phyloP scores from a whole-genome alignment of 2,329 filamentous ascomycete genomes.

The Alternaria burnsii region DNA sequence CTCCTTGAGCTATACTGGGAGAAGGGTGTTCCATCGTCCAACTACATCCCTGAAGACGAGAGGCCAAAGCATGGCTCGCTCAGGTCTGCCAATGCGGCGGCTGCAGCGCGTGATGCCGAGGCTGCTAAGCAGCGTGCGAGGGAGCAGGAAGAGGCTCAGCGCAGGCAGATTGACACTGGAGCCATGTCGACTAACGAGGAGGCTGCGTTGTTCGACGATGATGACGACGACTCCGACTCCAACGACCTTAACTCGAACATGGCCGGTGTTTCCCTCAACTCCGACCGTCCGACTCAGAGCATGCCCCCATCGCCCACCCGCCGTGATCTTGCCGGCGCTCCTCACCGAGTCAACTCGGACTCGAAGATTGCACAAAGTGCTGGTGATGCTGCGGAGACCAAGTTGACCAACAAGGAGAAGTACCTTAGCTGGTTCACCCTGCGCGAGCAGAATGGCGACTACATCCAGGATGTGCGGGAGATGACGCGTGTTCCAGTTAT shows the following conservation, averaged over 20 bases:
- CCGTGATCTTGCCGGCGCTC: constrained; percentile 71
- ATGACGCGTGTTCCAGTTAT: constrained; percentile 98
- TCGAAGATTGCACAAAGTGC: constrained; percentile 80
- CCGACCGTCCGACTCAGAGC: constrained; percentile 90
- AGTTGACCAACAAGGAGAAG: constrained; percentile 93
- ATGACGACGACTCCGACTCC: constrained; percentile 82
- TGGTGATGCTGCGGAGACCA: constrained; percentile 76
- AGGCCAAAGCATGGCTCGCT: constrained; percentile 83
- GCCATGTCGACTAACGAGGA: constrained; percentile 93
- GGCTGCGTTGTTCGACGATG: constrained; percentile 94
- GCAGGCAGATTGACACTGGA: constrained; percentile 92
- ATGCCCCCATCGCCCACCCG: constrained; percentile 90
- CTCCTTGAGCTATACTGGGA: constrained; percentile 98
- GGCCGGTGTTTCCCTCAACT: constrained; percentile 84
- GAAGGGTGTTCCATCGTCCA: constrained; percentile 96
- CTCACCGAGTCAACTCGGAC: constrained; percentile 91
- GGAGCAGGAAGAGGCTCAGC: constrained; percentile 88
- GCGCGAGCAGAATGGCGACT: constrained; percentile 90
- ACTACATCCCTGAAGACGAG: constrained; percentile 96
- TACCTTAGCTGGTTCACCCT: constrained; percentile 90
- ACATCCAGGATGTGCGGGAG: constrained; percentile 97
- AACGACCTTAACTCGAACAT: constrained; percentile 91
- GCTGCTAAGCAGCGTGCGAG: constrained; percentile 81
- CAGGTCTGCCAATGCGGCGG: constrained; percentile 76
- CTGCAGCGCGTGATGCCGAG: constrained; percentile 81